Conservation (phyloP, 306 rosid genomes). For the Notholithocarpus densiflorus region DNA sequence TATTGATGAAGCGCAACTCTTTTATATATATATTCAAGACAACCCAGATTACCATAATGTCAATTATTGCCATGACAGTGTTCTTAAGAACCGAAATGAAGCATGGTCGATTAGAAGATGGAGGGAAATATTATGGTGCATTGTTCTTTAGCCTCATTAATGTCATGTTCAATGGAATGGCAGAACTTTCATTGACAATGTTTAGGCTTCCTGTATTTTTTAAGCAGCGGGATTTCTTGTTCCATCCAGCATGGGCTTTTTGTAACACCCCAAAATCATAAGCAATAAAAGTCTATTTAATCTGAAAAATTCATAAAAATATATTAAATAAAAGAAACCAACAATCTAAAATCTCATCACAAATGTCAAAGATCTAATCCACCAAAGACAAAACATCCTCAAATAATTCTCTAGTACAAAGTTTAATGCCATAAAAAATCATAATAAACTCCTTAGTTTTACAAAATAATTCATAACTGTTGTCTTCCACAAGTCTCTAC, state of each 20-base stretch:
- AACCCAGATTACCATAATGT: constrained; percentile 54
- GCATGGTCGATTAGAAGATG: constrained; percentile 54
- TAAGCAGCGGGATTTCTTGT: constrained; percentile 66
- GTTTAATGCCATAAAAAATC: no score
- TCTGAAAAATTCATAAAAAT: no score
- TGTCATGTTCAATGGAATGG: constrained; percentile 81
- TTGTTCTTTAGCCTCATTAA: constrained; percentile 61
- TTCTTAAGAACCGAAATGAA: constrained; percentile 63
- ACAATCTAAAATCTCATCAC: no score
- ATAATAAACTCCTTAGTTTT: no score
- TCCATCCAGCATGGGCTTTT: constrained; percentile 75
- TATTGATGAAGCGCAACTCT: constrained; percentile 57
- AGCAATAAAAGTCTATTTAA: no score
- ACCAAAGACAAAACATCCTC: no score
- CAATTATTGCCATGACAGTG: constrained; percentile 59
- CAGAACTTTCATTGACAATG: constrained; percentile 60
- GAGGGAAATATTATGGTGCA: constrained; percentile 58
- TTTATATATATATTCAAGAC: constrained; percentile 70
- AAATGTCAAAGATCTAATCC: no score
- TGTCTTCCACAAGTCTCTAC: no score
- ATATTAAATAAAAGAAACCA: no score
- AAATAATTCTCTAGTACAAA: no score
- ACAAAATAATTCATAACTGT: no score
- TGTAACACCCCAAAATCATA: no score
- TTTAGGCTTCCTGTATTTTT: constrained; percentile 64